Evolutionary conservation across 805 yeast species (phyloP).

Genomic region (Kodamaea leandrae): DNA sequence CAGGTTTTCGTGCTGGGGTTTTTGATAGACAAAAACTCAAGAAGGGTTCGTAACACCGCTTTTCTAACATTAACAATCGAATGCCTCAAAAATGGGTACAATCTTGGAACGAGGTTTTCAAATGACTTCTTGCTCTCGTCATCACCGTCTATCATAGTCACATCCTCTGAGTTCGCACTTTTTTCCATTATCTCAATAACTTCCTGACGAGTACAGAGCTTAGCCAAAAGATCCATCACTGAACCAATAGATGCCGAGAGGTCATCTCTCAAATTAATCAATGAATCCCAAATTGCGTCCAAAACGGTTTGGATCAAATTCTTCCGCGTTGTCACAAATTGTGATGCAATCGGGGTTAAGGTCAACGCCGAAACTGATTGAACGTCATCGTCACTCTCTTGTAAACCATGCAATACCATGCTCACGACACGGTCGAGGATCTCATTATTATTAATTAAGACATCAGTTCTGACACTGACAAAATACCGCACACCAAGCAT

Average conservation of each 20-base stretch:
- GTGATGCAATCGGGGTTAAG: conserved; percentile 82
- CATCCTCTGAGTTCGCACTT: conserved; percentile 45
- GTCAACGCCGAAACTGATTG: conserved; percentile 97
- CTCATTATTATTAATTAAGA: conserved; percentile 58
- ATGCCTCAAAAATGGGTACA: conserved; percentile 91
- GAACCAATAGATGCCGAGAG: conserved; percentile 93
- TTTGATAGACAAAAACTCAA: conserved; percentile 65
- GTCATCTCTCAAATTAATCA: conserved; percentile 84
- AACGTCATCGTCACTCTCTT: conserved; percentile 85
- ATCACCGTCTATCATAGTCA: conserved; percentile 16
- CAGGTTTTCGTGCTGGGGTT: conserved; percentile 58
- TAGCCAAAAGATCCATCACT: conserved; percentile 90
- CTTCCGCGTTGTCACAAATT: conserved; percentile 68
- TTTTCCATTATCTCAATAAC: conserved; percentile 71
- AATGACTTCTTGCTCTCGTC: conserved; percentile 44
- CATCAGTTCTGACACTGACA: conserved; percentile 82
- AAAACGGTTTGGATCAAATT: conserved; percentile 48
- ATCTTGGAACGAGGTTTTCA: conserved; percentile 76
- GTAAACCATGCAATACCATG: conserved; percentile 83
- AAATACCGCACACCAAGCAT: conserved; percentile 89
- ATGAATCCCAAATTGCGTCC: conserved; percentile 85
- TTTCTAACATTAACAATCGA: conserved; percentile 88
- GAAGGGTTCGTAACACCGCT: conserved; percentile 77
- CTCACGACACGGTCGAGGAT: conserved; percentile 68
- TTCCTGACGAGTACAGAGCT: conserved; percentile 75